Base-by-base conservation (phyloP, 2,329 filamentous ascomycete species). In the Pseudocercospora eumusae region DNA sequence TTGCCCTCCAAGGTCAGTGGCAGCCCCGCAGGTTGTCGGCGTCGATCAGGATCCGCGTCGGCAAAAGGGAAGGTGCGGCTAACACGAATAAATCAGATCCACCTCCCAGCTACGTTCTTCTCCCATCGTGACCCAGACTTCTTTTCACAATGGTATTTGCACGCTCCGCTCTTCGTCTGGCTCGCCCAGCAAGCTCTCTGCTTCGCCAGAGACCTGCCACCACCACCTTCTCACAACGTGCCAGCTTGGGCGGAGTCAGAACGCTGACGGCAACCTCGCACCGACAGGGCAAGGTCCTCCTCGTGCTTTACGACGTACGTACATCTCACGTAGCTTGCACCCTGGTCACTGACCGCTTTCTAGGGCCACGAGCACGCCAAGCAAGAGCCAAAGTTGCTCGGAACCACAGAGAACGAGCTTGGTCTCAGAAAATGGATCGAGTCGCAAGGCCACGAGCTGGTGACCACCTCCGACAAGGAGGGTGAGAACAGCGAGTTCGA, bases 401-500 rank as follows among this genome's bases (percentile, higher is more conserved):
- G 95, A 75, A 96, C 95, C 67, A 97, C 92, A 54, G 92, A 99
- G 85, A 98, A 98, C 80, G 95, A 99, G 85, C 91, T 99, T 66
- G 95, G 95, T 72, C 84, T 99, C 76, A 88, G 95, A 76, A 93
- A 96, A 81, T 99, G 95, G 93, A 88, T 99, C 71, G 95, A 98
- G 84, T 91, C 93, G 66, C 89, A 96, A 79, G 95, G 95, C 74
- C 95, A 99, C 86, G 96, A 91, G 67, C 87, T 99, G 65, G 86
- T 99, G 71, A 99, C 95, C 73, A 99, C 95, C 68, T 96, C 93
- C 50, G 92, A 97, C 84, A 99, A 99, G 84, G 95, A 99, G 73
- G 90, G 92, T 69, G 90, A 92, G 82, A 86, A 89, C 84, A 98
- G 93, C 64, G 90, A 85, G 70, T 98, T 99, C 71, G 95, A 98